Evolutionary conservation across 192 early-diverging fungal species (phyloP), one percentile per base, ranked within the genome.

Genomic region (Backusella mclennaniae): DNA sequence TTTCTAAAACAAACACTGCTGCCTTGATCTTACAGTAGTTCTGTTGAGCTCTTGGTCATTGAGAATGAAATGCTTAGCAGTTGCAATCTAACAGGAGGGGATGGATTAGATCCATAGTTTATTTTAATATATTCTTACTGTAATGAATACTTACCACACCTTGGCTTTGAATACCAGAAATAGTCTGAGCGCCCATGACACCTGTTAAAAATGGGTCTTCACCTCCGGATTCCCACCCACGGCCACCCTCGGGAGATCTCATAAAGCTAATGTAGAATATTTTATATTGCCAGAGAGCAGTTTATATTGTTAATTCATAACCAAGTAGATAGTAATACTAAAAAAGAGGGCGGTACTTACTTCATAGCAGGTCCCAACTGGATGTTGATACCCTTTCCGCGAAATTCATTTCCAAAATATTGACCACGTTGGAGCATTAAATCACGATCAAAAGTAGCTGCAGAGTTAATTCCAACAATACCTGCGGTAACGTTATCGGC

Each of bases 391-490:
- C 90, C 90, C 68, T 85, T 90, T 36, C 77, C 85, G 15, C 82
- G 53, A 46, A 86, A 85, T 74, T 91, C 90, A 74, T 89, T 73
- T 19, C 87, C 90, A 69, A 92, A 76, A 33, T 74, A 59, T n/a
- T 59, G 39, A 31, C 84, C 90, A 63, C 89, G 80, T 38, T 78
- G 17, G 17, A 78, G 38, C 71, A 91, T 89, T 12, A 90, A 38
- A 19, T 75, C 39, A 9, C 76, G 36, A 81, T 91, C 90, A 73
- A 89, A 91, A 19, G 90, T 85, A 17, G 90, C 80, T 36, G 91
- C 90, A 67, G 87, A 76, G 69, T 91, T 91, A 68, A 87, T 88
- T 39, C 84, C 73, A 69, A 86, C 76, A 49, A 82, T 56, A 71
- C 89, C 87, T 15, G 73, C 79, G 19, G 88, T 88, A 26, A 84